Conservation (phyloP, 306 rosid species). For the Pyrus communis region DNA sequence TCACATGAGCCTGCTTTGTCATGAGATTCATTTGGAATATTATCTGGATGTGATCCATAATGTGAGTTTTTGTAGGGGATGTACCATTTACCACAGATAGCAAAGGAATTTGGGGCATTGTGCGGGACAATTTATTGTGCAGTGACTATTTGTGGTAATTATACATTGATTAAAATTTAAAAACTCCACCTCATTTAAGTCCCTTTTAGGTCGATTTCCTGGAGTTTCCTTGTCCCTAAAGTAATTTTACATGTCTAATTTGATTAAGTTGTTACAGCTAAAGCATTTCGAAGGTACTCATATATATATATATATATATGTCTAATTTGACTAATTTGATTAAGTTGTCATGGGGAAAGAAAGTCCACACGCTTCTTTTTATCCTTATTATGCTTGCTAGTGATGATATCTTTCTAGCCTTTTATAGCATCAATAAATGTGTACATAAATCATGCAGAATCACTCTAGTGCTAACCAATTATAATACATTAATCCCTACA, state of each 20-base stretch:
- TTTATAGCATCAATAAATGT: no score
- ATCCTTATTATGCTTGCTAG: neutral
- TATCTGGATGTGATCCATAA: neutral
- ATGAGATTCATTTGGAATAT: slow-evolving; percentile 1
- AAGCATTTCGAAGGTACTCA: neutral
- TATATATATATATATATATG: neutral
- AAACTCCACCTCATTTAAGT: neutral
- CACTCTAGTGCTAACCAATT: no score
- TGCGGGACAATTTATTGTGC: neutral
- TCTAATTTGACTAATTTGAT: neutral
- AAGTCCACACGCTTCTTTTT: neutral
- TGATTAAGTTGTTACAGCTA: neutral
- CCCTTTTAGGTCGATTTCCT: neutral
- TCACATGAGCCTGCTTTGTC: neutral
- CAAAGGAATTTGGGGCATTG: neutral
- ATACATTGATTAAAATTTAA: neutral
- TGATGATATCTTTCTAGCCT: neutral
- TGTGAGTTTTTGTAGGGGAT: slow-evolving; percentile 12
- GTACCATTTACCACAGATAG: slow-evolving; percentile 16
- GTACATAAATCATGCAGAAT: no score
- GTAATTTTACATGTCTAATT: neutral
- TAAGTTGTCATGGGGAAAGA: neutral
- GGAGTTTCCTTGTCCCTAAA: neutral
- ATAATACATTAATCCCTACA: no score
- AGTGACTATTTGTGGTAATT: neutral